Conservation (phyloP, 257 asterid species). For the Plectranthus barbatus region DNA sequence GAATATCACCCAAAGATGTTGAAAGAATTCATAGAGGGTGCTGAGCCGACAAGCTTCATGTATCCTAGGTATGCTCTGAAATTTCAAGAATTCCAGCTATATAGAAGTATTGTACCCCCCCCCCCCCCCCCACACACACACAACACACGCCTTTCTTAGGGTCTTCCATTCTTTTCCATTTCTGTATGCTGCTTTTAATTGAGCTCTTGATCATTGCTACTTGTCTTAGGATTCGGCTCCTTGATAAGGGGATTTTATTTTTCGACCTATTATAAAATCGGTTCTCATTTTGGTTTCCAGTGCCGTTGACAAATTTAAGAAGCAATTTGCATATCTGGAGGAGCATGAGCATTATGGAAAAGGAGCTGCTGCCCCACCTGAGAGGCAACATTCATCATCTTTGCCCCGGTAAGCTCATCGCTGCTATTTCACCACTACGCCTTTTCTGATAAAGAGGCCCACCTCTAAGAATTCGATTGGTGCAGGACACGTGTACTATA, state of each 20-base stretch:
- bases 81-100: not conserved
- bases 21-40: constrained; percentile 76
- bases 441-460: not conserved
- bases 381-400: constrained; percentile 89
- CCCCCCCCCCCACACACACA: no score
- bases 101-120: not conserved
- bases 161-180: no score
- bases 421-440: not conserved
- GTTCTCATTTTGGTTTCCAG: constrained; percentile 26
- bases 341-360: constrained; percentile 92
- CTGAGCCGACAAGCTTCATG: constrained; percentile 88
- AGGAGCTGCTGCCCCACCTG: constrained; percentile 73
- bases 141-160: no score
- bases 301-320: constrained; percentile 94
- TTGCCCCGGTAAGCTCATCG: constrained; percentile 55
- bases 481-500: constrained; percentile 67
- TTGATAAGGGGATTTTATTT: not conserved
- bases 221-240: not conserved
- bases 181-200: no score
- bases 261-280: not conserved
- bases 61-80: constrained; percentile 62
- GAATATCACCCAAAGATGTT: constrained; percentile 95
- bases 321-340: constrained; percentile 82
- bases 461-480: constrained; percentile 2
- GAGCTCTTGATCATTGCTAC: no score